These are phyloP conservation scores for Aspergillus affinis DNA, from an alignment of 495 filamentous ascomycete species.

Conservation along the genomic window DNA sequence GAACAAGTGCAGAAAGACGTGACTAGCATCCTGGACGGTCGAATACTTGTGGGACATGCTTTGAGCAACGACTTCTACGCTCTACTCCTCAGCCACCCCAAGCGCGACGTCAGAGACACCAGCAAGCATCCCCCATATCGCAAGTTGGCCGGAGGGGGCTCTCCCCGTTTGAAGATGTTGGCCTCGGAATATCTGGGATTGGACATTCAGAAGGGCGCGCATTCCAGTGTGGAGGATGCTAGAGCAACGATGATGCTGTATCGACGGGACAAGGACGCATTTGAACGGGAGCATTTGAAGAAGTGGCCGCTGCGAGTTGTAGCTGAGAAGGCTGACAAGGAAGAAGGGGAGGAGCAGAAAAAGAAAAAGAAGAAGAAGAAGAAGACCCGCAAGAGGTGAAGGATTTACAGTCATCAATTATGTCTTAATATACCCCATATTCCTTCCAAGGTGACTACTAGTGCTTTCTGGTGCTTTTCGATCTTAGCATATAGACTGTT, in stretches of 20 bases:
- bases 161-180: constrained; percentile 73
- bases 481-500: background rate
- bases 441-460: constrained; percentile 6
- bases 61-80: constrained; percentile 80
- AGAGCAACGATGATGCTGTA: constrained; percentile 86
- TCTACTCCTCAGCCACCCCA: constrained; percentile 72
- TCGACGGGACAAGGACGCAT: constrained; percentile 71
- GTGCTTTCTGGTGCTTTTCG: constrained; percentile 4
- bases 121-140: constrained; percentile 71
- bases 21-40: constrained; percentile 65
- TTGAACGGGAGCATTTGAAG: constrained; percentile 75
- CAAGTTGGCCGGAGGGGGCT: constrained; percentile 70
- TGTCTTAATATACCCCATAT: constrained; percentile 32
- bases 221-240: constrained; percentile 84
- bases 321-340: constrained; percentile 39
- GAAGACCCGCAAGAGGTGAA: constrained; percentile 50
- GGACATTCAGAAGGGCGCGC: constrained; percentile 76
- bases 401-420: constrained; percentile 2
- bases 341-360: constrained; percentile 40
- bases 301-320: constrained; percentile 54
- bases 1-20: constrained; percentile 73
- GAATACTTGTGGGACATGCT: constrained; percentile 88
- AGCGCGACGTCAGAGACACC: constrained; percentile 79
- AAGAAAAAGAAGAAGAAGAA: constrained; percentile 56
- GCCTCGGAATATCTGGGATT: constrained; percentile 76